A percentile compares a stretch with the other conserved stretches of the same genome.
phyloP scores from a whole-genome alignment of 2,329 filamentous ascomycete species.

The Talaromyces sp. region DNA sequence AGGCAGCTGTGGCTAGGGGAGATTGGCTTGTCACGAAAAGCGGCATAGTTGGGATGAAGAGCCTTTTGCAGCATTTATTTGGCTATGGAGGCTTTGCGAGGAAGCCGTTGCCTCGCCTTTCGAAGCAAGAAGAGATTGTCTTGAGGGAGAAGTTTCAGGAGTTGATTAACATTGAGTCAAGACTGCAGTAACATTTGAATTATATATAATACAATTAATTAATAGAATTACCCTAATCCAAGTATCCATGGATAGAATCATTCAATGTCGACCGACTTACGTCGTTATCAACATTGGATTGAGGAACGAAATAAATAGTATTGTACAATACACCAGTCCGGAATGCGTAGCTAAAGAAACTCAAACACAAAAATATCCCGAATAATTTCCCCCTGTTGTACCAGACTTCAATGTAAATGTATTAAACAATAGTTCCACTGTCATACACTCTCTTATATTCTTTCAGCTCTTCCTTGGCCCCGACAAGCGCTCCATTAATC shows the following conservation, averaged over 20 bases:
- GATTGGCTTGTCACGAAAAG: slow-evolving; percentile 76
- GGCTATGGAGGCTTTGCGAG: slow-evolving; percentile 55
- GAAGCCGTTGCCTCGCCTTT: slow-evolving; percentile 42
- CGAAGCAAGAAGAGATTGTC: slow-evolving; percentile 12
- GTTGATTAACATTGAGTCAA: slow-evolving; percentile 1
- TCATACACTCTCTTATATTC: not conserved
- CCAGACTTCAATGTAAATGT: not conserved
- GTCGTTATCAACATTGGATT: not conserved
- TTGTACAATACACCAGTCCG: not conserved
- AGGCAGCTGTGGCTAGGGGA: slow-evolving; percentile 65
- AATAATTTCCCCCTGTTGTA: not conserved
- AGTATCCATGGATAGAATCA: not conserved
- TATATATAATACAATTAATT: not conserved
- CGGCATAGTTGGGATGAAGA: slow-evolving; percentile 73
- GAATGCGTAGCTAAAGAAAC: not conserved
- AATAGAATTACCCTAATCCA: not conserved
- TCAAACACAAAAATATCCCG: not conserved
- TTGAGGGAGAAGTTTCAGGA: not conserved
- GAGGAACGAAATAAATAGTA: not conserved
- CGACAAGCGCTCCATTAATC: not conserved
- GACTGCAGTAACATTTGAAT: not conserved
- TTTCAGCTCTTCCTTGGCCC: not conserved
- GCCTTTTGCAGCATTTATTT: slow-evolving; percentile 70
- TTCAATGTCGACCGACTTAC: not conserved
- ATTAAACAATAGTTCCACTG: not conserved